Conservation (phyloP, 306 rosid genomes). For the Cucumis hystrix region DNA sequence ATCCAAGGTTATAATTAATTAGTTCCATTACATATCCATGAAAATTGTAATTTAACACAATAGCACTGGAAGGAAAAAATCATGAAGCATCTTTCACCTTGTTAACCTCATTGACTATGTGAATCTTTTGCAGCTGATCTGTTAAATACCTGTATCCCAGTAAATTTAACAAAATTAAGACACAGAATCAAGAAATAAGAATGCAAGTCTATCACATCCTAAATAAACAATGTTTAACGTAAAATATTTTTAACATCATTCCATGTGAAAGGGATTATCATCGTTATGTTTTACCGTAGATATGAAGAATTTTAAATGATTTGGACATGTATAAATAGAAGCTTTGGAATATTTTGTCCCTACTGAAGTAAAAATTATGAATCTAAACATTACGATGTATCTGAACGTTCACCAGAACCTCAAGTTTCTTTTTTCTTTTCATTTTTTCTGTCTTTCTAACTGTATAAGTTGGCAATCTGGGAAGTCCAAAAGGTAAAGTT, state of each 20-base stretch:
- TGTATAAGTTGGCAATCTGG: background rate
- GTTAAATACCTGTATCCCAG: constrained; percentile 51
- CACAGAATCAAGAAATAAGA: background rate
- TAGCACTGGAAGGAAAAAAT: background rate
- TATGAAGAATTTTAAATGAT: background rate
- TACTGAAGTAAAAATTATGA: background rate
- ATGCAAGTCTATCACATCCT: background rate
- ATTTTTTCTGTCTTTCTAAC: background rate
- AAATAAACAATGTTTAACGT: background rate
- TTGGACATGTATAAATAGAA: background rate
- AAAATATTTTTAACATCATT: background rate
- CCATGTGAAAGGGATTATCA: background rate
- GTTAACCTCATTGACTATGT: constrained; percentile 69
- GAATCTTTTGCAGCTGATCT: constrained; percentile 61
- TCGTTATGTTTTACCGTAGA: background rate
- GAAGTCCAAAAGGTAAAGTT: background rate
- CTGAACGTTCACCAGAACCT: background rate
- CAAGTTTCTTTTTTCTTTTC: background rate
- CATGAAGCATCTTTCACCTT: constrained; percentile 35
- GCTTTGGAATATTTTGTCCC: background rate
- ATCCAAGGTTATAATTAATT: constrained; percentile 14
- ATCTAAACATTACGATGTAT: background rate
- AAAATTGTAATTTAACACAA: background rate
- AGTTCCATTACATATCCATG: background rate
- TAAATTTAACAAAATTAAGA: background rate